phyloP scores from a whole-genome alignment of 331 rosid species.

The Acacia pycnantha region DNA sequence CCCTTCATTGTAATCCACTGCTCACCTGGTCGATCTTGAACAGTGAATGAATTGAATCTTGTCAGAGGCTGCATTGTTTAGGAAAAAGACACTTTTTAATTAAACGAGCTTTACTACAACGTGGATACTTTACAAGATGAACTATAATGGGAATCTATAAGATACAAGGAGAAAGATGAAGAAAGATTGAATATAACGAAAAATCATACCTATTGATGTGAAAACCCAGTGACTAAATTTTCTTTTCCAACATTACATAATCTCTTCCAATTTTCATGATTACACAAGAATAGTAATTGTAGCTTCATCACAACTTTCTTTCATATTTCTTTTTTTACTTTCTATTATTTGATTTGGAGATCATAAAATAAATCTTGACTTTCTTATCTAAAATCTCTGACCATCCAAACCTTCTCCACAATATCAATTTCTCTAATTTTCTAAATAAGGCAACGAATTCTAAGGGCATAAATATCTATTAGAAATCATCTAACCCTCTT shows the following conservation, averaged over 20 bases:
- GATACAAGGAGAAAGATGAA: not conserved
- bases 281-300: not conserved
- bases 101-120: not conserved
- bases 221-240: not conserved
- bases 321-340: not conserved
- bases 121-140: not conserved
- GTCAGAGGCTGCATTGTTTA: slow-evolving; percentile 47
- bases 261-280: not conserved
- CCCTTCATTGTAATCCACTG: slow-evolving; percentile 65
- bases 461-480: no score
- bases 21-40: slow-evolving; percentile 73
- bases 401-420: no score
- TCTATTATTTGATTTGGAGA: not conserved
- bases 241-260: not conserved
- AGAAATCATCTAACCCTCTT: no score
- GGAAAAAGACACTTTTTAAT: not conserved
- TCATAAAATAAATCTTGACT: not conserved
- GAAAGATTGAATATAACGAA: not conserved
- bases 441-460: no score
- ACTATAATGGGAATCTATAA: not conserved
- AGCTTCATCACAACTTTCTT: not conserved
- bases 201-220: not conserved
- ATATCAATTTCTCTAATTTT: no score
- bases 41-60: slow-evolving; percentile 57
- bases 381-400: no score